A percentile compares a stretch with the other conserved stretches of the same genome.
phyloP scores from a whole-genome alignment of 2,329 filamentous ascomycete genomes.

The Elsinoe australis region DNA sequence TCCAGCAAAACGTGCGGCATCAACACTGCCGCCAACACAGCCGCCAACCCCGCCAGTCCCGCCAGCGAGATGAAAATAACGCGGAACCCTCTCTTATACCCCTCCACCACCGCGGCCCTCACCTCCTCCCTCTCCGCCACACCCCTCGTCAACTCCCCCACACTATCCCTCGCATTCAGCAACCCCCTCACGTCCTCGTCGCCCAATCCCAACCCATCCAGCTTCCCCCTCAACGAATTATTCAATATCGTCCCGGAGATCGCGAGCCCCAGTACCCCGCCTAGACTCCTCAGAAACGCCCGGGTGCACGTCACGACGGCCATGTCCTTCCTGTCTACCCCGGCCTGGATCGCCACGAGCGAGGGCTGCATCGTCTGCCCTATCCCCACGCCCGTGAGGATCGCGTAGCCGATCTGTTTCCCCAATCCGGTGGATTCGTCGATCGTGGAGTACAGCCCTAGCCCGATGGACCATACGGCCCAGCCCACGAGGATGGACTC shows the following conservation, averaged over 20 bases:
- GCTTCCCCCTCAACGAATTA: conserved; percentile 31
- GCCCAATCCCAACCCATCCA: conserved; percentile 49
- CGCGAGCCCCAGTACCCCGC: conserved; percentile 33
- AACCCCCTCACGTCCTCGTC: conserved; percentile 27
- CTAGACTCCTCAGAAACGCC: conserved; percentile 35
- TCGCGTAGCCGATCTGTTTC: conserved; percentile 28
- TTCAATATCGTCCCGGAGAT: conserved; percentile 32
- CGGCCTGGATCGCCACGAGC: conserved; percentile 34
- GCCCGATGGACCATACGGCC: conserved; percentile 32
- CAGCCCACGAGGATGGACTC: conserved; percentile 42
- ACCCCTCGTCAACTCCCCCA: conserved; percentile 16
- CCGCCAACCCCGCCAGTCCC: conserved; percentile 31
- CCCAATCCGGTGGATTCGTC: conserved; percentile 24
- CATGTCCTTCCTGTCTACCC: conserved; percentile 31
- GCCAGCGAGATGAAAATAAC: conserved; percentile 37
- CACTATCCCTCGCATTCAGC: conserved; percentile 28
- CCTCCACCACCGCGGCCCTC: conserved; percentile 29
- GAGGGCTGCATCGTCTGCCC: conserved; percentile 35
- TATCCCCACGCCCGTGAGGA: conserved; percentile 29
- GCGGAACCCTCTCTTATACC: conserved; percentile 35
- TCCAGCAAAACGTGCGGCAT: conserved; percentile 32
- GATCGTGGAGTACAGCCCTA: conserved; percentile 29
- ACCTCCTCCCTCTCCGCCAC: conserved; percentile 23
- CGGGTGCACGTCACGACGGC: conserved; percentile 35
- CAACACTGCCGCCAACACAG: conserved; percentile 29